These are phyloP conservation scores for Aureobasidium sp. DNA, from an alignment of 2,329 filamentous ascomycete species.

Conservation along the genomic window DNA sequence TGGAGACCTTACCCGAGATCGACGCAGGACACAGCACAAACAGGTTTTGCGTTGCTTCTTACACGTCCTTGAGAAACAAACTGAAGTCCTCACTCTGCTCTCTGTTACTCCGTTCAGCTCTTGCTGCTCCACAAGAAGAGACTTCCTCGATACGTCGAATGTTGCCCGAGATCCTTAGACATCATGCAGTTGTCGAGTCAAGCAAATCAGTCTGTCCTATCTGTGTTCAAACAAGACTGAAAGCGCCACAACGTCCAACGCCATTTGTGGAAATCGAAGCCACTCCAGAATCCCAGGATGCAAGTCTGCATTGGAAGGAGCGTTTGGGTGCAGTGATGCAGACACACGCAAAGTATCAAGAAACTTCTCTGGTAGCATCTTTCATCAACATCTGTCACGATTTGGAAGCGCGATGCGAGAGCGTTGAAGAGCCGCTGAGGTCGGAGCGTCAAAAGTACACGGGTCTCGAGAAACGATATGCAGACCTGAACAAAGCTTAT, in stretches of 20 bases:
- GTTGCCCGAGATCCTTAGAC: constrained; percentile 7
- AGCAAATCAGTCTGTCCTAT: background rate
- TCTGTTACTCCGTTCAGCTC: constrained; percentile 12
- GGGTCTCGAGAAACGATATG: constrained; percentile 28
- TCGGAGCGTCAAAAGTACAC: constrained; percentile 34
- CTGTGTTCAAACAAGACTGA: background rate
- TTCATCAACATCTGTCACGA: constrained; percentile 48
- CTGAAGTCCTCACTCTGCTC: constrained; percentile 9
- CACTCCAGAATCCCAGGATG: constrained; percentile 28
- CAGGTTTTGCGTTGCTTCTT: background rate
- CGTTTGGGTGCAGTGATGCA: constrained; percentile 39
- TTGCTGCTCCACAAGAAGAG: constrained; percentile 11
- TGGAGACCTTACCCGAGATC: background rate
- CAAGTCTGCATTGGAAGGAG: constrained; percentile 42
- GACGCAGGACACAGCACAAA: background rate
- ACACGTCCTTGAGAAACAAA: background rate
- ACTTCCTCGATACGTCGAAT: constrained; percentile 4
- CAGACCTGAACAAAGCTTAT: constrained; percentile 29
- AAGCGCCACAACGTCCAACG: background rate
- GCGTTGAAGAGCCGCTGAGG: constrained; percentile 46
- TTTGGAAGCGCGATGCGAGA: constrained; percentile 48
- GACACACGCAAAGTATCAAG: constrained; percentile 34
- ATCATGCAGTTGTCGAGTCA: constrained; percentile 15
- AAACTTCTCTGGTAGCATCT: constrained; percentile 40
- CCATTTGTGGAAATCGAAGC: constrained; percentile 31